Evolutionary conservation across 495 filamentous ascomycete genomes (phyloP), one percentile per base, ranked within the genome.

Genomic region (Sordaria brevicollis): DNA sequence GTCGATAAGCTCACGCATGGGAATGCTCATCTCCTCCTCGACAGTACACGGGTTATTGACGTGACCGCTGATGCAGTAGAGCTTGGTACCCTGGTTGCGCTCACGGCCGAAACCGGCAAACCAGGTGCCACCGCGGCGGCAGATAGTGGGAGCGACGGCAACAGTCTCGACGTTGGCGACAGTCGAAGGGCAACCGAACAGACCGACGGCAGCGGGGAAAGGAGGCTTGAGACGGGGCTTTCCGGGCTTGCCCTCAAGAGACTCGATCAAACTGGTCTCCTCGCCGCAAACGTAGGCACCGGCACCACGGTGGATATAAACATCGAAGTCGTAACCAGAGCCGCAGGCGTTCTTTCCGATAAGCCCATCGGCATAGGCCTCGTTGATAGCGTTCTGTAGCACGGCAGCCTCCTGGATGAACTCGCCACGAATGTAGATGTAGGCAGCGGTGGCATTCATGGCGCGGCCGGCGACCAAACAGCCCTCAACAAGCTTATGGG

Each of bases 391-490:
- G 70, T 87, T 86, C 80, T 99, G 94, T 33, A 99, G 87, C 13
- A 97, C 88, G 71, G 94, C 93, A 21, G 96, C 95, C 83, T 99
- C 95, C 74, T 96, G 89, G 80, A 97, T 96, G 84, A 99, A 99
- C 81, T 99, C 95, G 75, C 95, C 95, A 79, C 95, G 95, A 78
- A 99, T 98, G 81, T 99, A 99, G 79, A 99, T 99, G 83, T 99
- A 99, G 73, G 95, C 95, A 73, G 95, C 96, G 35, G 93, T 94
- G 80, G 93, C 94, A 82, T 99, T 97, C 93, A 97, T 97, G 73
- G 93, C 92, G 76, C 94, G 92, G 25, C 95, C 95, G 69, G 96
- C 96, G 49, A 99, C 93, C 70, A 99, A 83, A 82, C 95, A 99
- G 75, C 95, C 95, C 84, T 99, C 95, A 73, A 99, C 85, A 70